Base-by-base conservation (phyloP, 2,329 filamentous ascomycete species). In the Remersonia thermophila region DNA sequence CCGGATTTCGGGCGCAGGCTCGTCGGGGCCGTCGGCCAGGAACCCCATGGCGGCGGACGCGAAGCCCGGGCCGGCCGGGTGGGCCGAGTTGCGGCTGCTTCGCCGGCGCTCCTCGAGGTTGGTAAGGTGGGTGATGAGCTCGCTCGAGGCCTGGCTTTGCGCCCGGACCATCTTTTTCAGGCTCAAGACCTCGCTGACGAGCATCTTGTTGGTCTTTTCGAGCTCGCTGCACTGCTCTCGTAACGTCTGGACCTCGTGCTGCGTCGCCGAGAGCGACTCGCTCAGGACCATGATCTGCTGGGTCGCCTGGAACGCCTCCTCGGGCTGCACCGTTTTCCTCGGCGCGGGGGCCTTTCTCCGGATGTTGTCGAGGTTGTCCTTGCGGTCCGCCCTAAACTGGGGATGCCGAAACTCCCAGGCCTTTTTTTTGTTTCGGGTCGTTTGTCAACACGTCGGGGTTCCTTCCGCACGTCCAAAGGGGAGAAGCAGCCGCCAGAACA, bases 331-430 rank as follows among this genome's bases (percentile, higher is more conserved):
- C 3, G 69, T 60, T 55, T 95, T 96, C 46, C 89, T 71, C 3
- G 89, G 83, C 2, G 89, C 86, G 0, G 91, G 91, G 2, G 91
- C 89, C 62, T 98, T 98, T 49, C 91, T 73, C 51, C 86, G 77
- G 52, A 98, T 98, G 49, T 95, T 96, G 53, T 98, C 91, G 32
- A 98, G 69, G 31, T 86, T 91, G 55, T 95, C 86, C 58, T 95
- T 95, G 61, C 89, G 93, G 60, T 95, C 89, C 46, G 83, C 80
- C 50, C 86, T 83, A 63, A 98, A 98, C 51, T 94, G 86, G 10
- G 89, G 89, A 53, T 98, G 91, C 56, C 91, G 93, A 57, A 98
- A 98, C 55, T 98, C 91, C 84, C 84, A 93, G 10, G 80, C 77
- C 83, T 91, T 36, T 12, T 91, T 36, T 12, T 23, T 23, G 20